Base-by-base conservation (phyloP, 1,284 basidiomycete species). In the Fistulinella cinereoalba region DNA sequence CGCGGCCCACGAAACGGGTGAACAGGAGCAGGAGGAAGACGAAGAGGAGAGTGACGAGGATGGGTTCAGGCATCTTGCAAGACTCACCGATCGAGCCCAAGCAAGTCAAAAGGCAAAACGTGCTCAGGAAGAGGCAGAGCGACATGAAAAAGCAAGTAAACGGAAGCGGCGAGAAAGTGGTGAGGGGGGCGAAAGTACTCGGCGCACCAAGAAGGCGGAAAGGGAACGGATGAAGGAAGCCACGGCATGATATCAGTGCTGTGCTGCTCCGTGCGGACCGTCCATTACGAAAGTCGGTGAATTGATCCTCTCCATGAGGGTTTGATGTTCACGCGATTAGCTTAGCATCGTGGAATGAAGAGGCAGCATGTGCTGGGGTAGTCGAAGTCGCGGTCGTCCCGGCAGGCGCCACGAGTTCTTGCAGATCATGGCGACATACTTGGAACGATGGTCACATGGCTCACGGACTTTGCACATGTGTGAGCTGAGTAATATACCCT, bases 1-100 rank as follows among this genome's bases (percentile, higher is more conserved):
- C 21, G 61, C 63, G 6, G 55, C 51, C 15, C 67, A 60, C 31
- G 62, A 61, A 15, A 62, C 55, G 7, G 62, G 62, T 1, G 54
- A 37, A 10, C 28, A 38, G 12, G 38, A 47, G 4, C 25, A 16
- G 42, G 15, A 61, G 16, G 16, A 21, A 12, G 33, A 34, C 3
- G 33, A 22, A 4, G 34, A 62, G 13, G 68, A 69, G 11, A 46
- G 46, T n/a, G 63, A 61, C 4, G 51, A 64, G 13, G 67, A 77
- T 55, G 66, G 70, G 9, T 74, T 76, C 50, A 63, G 52, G 39
- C 52, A 59, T 32, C 63, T 77, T 32, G 72, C 71, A 6, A 60
- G 58, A 39, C 49, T 65, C 44, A 57, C 60, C 2, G 64, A 71
- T 21, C 62, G 65, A 19, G 57, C 52, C 22, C 58, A 47, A 32